These are phyloP conservation scores for Ogataea thermomethanolica DNA, from an alignment of 805 yeast species.

Conservation along the genomic window DNA sequence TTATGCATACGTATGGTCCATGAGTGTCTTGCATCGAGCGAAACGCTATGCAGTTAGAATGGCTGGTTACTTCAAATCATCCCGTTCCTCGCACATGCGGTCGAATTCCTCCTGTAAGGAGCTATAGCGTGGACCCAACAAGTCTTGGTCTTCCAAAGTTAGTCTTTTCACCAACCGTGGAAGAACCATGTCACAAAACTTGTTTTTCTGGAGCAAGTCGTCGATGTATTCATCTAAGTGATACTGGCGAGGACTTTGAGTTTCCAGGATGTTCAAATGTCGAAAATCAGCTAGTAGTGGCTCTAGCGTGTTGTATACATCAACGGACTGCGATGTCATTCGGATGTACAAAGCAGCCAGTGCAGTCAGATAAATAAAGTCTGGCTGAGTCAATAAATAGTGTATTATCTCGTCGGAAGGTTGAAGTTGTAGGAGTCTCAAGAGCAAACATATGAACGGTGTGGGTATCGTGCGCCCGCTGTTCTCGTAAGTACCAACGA, in stretches of 20 bases:
- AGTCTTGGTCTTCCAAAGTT: constrained; percentile 40
- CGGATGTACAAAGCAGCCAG: constrained; percentile 65
- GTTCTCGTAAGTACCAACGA: constrained; percentile 45
- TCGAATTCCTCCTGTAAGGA: constrained; percentile 34
- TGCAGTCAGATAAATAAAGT: constrained; percentile 76
- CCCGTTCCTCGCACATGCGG: constrained; percentile 22
- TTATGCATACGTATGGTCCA: background rate
- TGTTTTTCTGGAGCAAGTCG: constrained; percentile 47
- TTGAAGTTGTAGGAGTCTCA: constrained; percentile 71
- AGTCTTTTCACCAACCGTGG: constrained; percentile 54
- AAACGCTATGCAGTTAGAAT: no score
- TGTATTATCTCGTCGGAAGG: constrained; percentile 59
- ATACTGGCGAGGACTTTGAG: constrained; percentile 38
- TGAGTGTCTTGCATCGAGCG: no score
- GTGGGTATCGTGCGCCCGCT: constrained; percentile 53
- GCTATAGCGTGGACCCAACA: constrained; percentile 39
- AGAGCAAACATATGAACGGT: constrained; percentile 70
- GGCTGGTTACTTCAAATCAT: background rate
- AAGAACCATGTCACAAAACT: constrained; percentile 70
- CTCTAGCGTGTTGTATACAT: constrained; percentile 51
- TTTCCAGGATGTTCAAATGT: constrained; percentile 52
- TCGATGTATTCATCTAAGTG: constrained; percentile 79
- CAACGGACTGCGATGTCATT: constrained; percentile 40
- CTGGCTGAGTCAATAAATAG: constrained; percentile 53
- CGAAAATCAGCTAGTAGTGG: constrained; percentile 62